These are phyloP conservation scores for Aphanocladium album DNA, from an alignment of 2,329 filamentous ascomycete genomes.

Conservation along the genomic window DNA sequence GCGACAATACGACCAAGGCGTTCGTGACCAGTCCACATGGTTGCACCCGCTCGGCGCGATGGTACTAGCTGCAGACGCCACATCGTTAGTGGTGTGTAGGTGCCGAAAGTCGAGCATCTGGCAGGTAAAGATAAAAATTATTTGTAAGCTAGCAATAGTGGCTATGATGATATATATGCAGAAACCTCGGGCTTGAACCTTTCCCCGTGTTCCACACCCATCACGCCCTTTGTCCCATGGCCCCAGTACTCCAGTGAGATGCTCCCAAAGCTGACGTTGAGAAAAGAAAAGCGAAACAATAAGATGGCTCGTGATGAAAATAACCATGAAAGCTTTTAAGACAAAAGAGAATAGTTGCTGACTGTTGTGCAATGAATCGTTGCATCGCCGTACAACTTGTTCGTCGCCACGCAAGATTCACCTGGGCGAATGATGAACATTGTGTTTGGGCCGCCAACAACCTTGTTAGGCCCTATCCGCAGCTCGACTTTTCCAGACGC, in stretches of 20 bases:
- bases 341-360: constrained; percentile 17
- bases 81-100: not conserved
- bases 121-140: not conserved
- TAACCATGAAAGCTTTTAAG: not conserved
- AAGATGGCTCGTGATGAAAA: too few species aligned
- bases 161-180: not conserved
- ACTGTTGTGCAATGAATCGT: constrained; percentile 38
- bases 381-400: constrained; percentile 40
- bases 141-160: not conserved
- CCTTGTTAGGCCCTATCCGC: constrained; percentile 30
- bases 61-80: not conserved
- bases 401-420: constrained; percentile 33
- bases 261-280: not conserved
- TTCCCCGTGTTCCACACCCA: not conserved
- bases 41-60: not conserved
- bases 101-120: not conserved
- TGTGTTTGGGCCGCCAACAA: constrained; percentile 39
- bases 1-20: not conserved
- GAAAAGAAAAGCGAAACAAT: not conserved
- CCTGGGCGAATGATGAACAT: constrained; percentile 39
- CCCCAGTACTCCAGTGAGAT: not conserved
- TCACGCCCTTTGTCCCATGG: not conserved
- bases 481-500: constrained; percentile 37
- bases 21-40: constrained; percentile 12
- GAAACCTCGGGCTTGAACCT: not conserved